Evolutionary conservation across 192 early-diverging fungal species (phyloP).

Genomic region (Rhizophagus sp.): DNA sequence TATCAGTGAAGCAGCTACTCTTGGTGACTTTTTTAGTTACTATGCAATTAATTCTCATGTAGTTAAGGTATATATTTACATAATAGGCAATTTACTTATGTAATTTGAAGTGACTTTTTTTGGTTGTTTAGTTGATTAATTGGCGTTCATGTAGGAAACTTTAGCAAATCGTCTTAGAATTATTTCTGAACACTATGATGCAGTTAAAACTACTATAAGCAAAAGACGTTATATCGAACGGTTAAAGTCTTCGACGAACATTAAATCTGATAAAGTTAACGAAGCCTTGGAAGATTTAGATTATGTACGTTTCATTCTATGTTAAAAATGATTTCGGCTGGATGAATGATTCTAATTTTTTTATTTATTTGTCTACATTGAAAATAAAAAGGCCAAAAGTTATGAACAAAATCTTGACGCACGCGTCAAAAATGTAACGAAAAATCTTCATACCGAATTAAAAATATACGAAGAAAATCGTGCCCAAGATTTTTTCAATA

Average conservation of each 20-base stretch:
- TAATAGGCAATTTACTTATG: background rate
- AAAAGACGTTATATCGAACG: conserved; percentile 47
- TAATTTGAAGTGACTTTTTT: background rate
- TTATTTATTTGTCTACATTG: background rate
- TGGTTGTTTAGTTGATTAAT: too few species aligned
- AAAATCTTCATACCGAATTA: conserved; percentile 40
- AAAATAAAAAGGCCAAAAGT: conserved; percentile 31
- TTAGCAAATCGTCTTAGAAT: conserved; percentile 42
- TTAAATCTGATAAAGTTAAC: conserved; percentile 44
- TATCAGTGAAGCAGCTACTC: conserved; percentile 27
- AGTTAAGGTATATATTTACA: conserved; percentile 13
- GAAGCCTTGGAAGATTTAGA: conserved; percentile 47
- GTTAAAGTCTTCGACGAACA: conserved; percentile 45
- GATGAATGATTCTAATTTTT: background rate
- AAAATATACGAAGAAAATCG: conserved; percentile 40
- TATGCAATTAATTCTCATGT: conserved; percentile 28
- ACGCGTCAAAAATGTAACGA: conserved; percentile 40
- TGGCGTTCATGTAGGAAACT: conserved; percentile 23
- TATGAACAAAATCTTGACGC: conserved; percentile 47
- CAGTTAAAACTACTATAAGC: conserved; percentile 43
- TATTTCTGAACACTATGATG: conserved; percentile 39
- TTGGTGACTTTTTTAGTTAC: conserved; percentile 31
- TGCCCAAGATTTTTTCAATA: conserved; percentile 39
- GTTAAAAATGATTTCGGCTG: background rate
- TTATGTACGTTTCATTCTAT: conserved; percentile 32